Conservation (phyloP, 1,139 yeast genomes). For the Blastobotrys serpentis region DNA sequence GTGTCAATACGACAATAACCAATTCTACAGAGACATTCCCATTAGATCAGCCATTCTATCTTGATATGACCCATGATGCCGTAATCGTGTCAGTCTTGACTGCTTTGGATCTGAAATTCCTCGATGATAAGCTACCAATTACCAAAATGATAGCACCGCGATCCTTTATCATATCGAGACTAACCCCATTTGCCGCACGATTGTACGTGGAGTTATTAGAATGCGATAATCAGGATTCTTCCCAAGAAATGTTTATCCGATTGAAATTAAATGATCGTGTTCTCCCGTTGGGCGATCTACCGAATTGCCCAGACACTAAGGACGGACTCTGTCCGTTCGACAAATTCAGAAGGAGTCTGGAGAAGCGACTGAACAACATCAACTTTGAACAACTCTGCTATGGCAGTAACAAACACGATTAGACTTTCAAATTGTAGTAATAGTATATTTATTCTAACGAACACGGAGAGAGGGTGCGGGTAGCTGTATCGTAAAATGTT, state of each 20-base stretch:
- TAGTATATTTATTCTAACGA: background rate
- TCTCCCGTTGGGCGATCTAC: constrained; percentile 40
- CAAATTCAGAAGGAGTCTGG: constrained; percentile 38
- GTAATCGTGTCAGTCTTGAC: constrained; percentile 42
- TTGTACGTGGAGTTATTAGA: constrained; percentile 42
- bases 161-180: constrained; percentile 42
- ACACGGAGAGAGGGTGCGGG: too few species aligned
- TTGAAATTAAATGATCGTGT: constrained; percentile 43
- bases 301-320: constrained; percentile 37
- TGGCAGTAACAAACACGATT: background rate
- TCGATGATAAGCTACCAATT: constrained; percentile 39
- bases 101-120: constrained; percentile 42
- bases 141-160: constrained; percentile 41
- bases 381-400: constrained; percentile 42
- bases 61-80: constrained; percentile 47
- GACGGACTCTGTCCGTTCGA: constrained; percentile 41
- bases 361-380: constrained; percentile 33
- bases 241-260: constrained; percentile 33
- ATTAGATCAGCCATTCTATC: constrained; percentile 42
- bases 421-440: background rate
- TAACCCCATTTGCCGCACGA: constrained; percentile 47
- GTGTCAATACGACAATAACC: constrained; percentile 42
- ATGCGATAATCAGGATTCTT: constrained; percentile 34
- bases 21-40: constrained; percentile 38
- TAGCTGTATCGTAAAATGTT: background rate